Evolutionary conservation across 2,329 filamentous ascomycete species (phyloP).

Genomic region (Cryphonectria nitschkei): DNA sequence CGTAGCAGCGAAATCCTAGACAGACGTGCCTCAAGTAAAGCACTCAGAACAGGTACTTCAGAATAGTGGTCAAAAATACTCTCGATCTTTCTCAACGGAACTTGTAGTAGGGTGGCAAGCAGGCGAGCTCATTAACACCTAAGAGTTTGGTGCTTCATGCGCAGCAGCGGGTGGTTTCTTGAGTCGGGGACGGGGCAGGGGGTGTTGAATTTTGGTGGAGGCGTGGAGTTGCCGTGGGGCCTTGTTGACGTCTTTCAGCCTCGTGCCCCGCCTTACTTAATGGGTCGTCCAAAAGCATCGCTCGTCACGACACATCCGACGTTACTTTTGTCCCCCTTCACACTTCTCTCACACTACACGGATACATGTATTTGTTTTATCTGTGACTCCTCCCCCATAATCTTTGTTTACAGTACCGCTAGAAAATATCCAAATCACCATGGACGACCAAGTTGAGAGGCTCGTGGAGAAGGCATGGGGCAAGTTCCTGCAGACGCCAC

Average conservation of each 20-base stretch:
- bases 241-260: conserved; percentile 5
- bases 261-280: neutral
- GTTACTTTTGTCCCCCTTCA: neutral
- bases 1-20: neutral
- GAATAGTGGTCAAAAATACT: neutral
- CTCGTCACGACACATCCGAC: neutral
- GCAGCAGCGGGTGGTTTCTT: neutral
- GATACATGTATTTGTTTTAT: neutral
- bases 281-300: neutral
- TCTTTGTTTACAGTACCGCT: neutral
- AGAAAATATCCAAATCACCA: conserved; percentile 39
- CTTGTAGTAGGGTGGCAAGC: neutral
- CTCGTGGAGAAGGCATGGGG: conserved; percentile 76
- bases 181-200: conserved; percentile 9
- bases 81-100: neutral
- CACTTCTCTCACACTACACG: neutral
- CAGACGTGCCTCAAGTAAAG: too few species aligned
- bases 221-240: neutral
- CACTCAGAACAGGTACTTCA: too few species aligned
- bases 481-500: conserved; percentile 56
- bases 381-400: neutral
- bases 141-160: too few species aligned
- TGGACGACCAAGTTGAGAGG: conserved; percentile 76
- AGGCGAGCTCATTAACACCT: neutral
- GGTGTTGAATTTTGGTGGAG: conserved; percentile 16